Evolutionary conservation across 2,329 filamentous ascomycete genomes (phyloP).

Genomic region (Pseudomassariella vexata): DNA sequence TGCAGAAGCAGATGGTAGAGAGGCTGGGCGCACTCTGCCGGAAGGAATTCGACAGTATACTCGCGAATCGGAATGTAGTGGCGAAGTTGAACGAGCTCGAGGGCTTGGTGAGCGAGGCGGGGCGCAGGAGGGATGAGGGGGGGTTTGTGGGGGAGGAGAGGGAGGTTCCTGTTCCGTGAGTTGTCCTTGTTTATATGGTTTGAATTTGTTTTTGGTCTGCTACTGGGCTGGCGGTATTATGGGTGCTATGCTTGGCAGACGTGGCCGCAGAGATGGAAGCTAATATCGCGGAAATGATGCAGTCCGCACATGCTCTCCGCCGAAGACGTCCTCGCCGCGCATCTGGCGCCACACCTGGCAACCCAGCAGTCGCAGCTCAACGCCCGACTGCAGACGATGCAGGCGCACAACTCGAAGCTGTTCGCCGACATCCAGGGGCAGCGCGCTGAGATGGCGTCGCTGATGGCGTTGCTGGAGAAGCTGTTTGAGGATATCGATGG

Average conservation of each 20-base stretch:
- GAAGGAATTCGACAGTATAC: slow-evolving; percentile 53
- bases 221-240: too few species aligned
- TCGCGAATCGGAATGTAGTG: slow-evolving; percentile 46
- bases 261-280: not conserved
- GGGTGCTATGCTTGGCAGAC: too few species aligned
- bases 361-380: slow-evolving; percentile 51
- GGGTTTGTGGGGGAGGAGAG: slow-evolving; percentile 11
- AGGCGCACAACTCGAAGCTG: slow-evolving; percentile 50
- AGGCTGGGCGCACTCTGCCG: slow-evolving; percentile 48
- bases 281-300: not conserved
- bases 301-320: slow-evolving; percentile 53
- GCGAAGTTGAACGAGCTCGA: slow-evolving; percentile 55
- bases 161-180: slow-evolving; percentile 40
- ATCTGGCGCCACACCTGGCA: slow-evolving; percentile 46
- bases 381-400: slow-evolving; percentile 49
- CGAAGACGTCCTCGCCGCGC: slow-evolving; percentile 44
- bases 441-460: slow-evolving; percentile 45
- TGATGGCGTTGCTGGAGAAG: slow-evolving; percentile 44
- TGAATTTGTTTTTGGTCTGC: too few species aligned
- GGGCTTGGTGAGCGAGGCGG: slow-evolving; percentile 45
- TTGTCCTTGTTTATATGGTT: too few species aligned
- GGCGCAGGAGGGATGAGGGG: slow-evolving; percentile 27
- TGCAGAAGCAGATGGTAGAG: slow-evolving; percentile 54
- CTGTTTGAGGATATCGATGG: slow-evolving; percentile 48
- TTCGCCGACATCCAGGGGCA: slow-evolving; percentile 46